Conservation (phyloP, 116 monocot genomes). For the Zostera marina region DNA sequence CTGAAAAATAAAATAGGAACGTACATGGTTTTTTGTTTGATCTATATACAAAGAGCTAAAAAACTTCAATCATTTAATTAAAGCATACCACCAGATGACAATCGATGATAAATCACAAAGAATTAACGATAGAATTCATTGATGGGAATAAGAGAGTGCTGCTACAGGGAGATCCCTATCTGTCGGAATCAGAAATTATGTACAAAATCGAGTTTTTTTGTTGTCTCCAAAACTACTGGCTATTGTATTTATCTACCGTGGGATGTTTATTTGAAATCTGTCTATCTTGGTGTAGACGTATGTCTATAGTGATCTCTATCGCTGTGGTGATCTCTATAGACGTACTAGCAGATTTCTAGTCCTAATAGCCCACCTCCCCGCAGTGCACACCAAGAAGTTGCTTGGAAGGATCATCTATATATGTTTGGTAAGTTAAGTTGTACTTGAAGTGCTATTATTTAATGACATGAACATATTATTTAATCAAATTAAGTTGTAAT, state of each 20-base stretch:
- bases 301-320: constrained; percentile 97
- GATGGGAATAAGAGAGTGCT: too few relatives aligned
- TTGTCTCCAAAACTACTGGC: background rate
- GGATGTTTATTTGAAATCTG: background rate
- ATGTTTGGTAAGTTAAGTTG: constrained; percentile 49
- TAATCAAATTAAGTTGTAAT: too few relatives aligned
- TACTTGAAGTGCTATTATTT: background rate
- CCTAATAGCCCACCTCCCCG: constrained; percentile 96
- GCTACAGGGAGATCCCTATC: too few relatives aligned
- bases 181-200: too few relatives aligned
- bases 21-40: background rate
- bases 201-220: constrained; percentile 53
- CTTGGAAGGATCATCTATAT: constrained; percentile 92
- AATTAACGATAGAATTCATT: constrained; percentile 61
- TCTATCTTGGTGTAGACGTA: constrained; percentile 50
- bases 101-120: too few relatives aligned
- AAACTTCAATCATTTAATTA: background rate
- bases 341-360: constrained; percentile 72
- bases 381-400: constrained; percentile 87
- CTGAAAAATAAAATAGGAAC: constrained; percentile 14
- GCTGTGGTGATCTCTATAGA: constrained; percentile 96
- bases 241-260: background rate
- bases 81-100: background rate
- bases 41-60: background rate
- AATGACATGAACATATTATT: too few relatives aligned